Conservation (phyloP, 495 filamentous ascomycete species). For the Penicillium pulvis region DNA sequence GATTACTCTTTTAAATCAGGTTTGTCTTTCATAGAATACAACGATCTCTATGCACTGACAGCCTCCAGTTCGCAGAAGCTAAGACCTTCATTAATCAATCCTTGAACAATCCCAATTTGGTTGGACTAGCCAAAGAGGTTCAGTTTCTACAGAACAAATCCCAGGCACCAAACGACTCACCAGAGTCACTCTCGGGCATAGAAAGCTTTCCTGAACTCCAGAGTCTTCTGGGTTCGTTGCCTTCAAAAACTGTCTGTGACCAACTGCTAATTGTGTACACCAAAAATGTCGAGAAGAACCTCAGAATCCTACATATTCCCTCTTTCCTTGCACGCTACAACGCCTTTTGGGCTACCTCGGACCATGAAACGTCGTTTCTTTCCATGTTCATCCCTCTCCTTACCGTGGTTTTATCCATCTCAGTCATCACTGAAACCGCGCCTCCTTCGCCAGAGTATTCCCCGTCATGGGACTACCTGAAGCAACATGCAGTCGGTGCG, state of each 20-base stretch:
- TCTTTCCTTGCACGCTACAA: conserved; percentile 26
- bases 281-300: conserved; percentile 25
- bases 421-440: conserved; percentile 21
- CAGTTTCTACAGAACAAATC: conserved; percentile 32
- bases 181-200: conserved; percentile 20
- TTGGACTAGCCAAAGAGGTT: conserved; percentile 29
- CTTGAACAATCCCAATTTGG: conserved; percentile 17
- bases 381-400: conserved; percentile 23
- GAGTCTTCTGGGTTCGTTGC: conserved; percentile 17
- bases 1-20: conserved; percentile 27
- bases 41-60: not conserved
- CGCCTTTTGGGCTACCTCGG: conserved; percentile 19
- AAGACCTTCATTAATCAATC: conserved; percentile 28
- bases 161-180: conserved; percentile 11
- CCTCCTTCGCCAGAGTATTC: conserved; percentile 38
- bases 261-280: conserved; percentile 25
- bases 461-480: conserved; percentile 37
- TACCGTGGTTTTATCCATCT: conserved; percentile 20
- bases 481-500: conserved; percentile 22
- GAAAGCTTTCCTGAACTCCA: conserved; percentile 22
- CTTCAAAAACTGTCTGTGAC: conserved; percentile 27
- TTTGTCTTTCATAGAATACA: conserved; percentile 1
- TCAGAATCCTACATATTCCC: conserved; percentile 31
- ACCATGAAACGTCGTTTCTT: conserved; percentile 12
- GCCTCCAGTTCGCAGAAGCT: conserved; percentile 25